Conservation (phyloP, 805 yeast species). For the Kazachstania viticola region DNA sequence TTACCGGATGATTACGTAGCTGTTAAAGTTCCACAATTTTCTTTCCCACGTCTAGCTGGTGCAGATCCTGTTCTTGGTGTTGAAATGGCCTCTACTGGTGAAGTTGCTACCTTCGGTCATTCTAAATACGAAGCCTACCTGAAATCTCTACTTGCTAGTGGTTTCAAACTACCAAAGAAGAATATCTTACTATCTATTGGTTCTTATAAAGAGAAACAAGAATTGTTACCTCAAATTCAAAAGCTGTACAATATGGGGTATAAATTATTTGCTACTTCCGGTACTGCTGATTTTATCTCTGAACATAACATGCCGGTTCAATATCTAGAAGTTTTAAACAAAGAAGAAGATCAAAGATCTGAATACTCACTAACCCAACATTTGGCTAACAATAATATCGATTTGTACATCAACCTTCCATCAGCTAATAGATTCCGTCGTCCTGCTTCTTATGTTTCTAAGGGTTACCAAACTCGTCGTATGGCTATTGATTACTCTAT, state of each 20-base stretch:
- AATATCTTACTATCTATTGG: conserved; percentile 90
- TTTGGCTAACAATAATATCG: conserved; percentile 92
- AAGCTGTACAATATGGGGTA: conserved; percentile 75
- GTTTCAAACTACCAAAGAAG: conserved; percentile 89
- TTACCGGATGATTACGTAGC: conserved; percentile 93
- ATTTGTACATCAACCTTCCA: conserved; percentile 91
- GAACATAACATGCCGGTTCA: conserved; percentile 92
- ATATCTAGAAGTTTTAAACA: conserved; percentile 81
- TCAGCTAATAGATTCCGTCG: conserved; percentile 95
- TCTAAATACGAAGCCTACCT: conserved; percentile 95
- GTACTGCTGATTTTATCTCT: conserved; percentile 96
- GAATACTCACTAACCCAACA: conserved; percentile 95
- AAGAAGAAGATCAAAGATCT: conserved; percentile 64
- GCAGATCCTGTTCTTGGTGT: conserved; percentile 98
- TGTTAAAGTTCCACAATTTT: conserved; percentile 93
- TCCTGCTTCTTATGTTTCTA: conserved; percentile 95
- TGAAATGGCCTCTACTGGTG: conserved; percentile 99
- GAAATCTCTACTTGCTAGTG: conserved; percentile 89
- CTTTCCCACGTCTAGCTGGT: conserved; percentile 92
- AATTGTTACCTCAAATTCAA: conserved; percentile 77
- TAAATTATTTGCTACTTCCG: conserved; percentile 93
- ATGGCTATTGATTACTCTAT: conserved; percentile 99
- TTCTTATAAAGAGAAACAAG: conserved; percentile 92
- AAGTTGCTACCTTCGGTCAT: conserved; percentile 93
- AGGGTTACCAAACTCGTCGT: conserved; percentile 97